These are phyloP conservation scores for Rhodocollybia butyracea DNA, from an alignment of 768 basidiomycete species.

Conservation along the genomic window DNA sequence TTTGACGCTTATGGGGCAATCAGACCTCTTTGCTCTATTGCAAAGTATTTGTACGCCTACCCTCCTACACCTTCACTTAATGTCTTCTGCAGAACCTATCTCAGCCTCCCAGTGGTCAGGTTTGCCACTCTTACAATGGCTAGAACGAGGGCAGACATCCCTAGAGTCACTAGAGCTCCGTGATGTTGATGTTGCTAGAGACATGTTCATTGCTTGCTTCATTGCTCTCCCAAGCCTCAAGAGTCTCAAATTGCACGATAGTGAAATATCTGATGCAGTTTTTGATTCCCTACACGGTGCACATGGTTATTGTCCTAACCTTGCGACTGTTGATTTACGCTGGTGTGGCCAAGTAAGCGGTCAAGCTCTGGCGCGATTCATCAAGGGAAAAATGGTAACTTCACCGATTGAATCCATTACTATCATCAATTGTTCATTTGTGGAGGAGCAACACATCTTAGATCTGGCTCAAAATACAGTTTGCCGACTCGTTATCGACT, in stretches of 20 bases:
- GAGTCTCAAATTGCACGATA: slow-evolving; percentile 54
- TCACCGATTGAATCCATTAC: slow-evolving; percentile 41
- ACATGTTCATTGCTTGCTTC: slow-evolving; percentile 34
- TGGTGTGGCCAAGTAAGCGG: slow-evolving; percentile 60
- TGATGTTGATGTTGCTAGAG: slow-evolving; percentile 41
- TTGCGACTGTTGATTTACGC: slow-evolving; percentile 49
- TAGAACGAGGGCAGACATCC: slow-evolving; percentile 24
- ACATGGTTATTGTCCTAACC: slow-evolving; percentile 41
- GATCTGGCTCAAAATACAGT: slow-evolving; percentile 42
- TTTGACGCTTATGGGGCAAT: slow-evolving; percentile 26
- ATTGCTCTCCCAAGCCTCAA: slow-evolving; percentile 35
- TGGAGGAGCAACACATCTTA: slow-evolving; percentile 51
- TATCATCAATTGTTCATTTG: slow-evolving; percentile 55
- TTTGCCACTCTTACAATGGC: slow-evolving; percentile 21
- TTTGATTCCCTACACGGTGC: slow-evolving; percentile 36
- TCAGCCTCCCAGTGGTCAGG: slow-evolving; percentile 29
- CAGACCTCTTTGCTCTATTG: slow-evolving; percentile 27
- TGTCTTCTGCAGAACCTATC: slow-evolving; percentile 31
- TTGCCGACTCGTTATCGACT: slow-evolving; percentile 42
- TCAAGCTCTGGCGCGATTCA: slow-evolving; percentile 46
- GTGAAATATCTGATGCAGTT: slow-evolving; percentile 49
- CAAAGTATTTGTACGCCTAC: slow-evolving; percentile 27
- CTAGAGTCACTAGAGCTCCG: slow-evolving; percentile 45
- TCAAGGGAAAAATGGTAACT: slow-evolving; percentile 31
- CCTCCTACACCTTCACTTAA: slow-evolving; percentile 37